phyloP scores from a whole-genome alignment of 164 flowering plant genomes.

The Tetracentron sinense region DNA sequence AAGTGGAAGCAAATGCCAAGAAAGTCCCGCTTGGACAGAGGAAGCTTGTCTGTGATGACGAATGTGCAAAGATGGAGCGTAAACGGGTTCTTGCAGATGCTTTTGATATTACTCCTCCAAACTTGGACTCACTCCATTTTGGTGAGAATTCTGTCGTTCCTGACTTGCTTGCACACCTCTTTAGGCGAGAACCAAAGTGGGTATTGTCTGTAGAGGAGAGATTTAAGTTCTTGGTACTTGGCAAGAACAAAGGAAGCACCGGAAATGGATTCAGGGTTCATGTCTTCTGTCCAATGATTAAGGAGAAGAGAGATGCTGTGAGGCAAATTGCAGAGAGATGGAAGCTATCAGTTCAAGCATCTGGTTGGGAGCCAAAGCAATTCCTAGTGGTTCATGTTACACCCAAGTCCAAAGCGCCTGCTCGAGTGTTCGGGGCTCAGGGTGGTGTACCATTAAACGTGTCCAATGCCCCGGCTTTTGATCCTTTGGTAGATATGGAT shows the following conservation, averaged over 20 bases:
- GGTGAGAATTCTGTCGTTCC: constrained; percentile 62
- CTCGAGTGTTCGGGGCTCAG: constrained; percentile 63
- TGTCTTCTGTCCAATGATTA: constrained; percentile 79
- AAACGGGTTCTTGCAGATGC: constrained; percentile 93
- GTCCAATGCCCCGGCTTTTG: constrained; percentile 51
- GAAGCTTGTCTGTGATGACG: constrained; percentile 83
- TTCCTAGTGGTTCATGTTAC: constrained; percentile 80
- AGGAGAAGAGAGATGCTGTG: constrained; percentile 90
- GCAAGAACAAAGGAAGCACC: constrained; percentile 51
- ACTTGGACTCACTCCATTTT: constrained; percentile 76
- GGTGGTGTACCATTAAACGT: constrained; percentile 33
- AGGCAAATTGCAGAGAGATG: constrained; percentile 89
- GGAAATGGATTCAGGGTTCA: constrained; percentile 57
- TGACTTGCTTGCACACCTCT: constrained; percentile 57
- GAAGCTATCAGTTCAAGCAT: constrained; percentile 76
- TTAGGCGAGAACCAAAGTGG: constrained; percentile 91
- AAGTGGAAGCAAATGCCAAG: constrained; percentile 59
- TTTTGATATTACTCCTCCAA: constrained; percentile 68
- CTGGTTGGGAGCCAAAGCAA: constrained; percentile 97
- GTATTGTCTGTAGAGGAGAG: constrained; percentile 88
- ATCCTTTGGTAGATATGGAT: constrained; percentile 90
- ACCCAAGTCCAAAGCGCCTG: constrained; percentile 76
- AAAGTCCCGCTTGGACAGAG: constrained; percentile 81
- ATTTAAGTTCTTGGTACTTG: constrained; percentile 74
- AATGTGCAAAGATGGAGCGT: constrained; percentile 80